Percentiles rank a stretch among this genome's conserved stretches.
phyloP scores from a whole-genome alignment of 352 stramenopile species.

The Vaucheria bursata region DNA sequence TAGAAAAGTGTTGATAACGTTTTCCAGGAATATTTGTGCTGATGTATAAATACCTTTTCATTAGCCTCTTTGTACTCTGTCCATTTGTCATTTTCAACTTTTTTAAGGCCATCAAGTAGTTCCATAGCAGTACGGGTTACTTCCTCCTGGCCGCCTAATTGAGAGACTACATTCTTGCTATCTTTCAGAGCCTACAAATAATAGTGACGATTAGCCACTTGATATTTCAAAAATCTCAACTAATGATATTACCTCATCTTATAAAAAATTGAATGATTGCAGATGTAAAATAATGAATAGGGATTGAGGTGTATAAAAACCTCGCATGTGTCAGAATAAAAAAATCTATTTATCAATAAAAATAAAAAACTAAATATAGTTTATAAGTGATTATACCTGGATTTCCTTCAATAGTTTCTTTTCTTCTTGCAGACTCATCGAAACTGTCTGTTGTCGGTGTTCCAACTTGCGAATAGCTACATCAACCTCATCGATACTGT shows the following conservation, averaged over 20 bases:
- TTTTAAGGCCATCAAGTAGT: conserved; percentile 76
- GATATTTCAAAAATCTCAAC: too few relatives aligned
- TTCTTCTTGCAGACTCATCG: conserved; percentile 88
- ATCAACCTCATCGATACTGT: conserved; percentile 70
- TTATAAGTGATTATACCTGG: too few relatives aligned
- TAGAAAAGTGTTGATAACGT: too few relatives aligned
- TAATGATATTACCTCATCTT: too few relatives aligned
- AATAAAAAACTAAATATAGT: too few relatives aligned
- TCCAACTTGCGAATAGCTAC: conserved; percentile 74
- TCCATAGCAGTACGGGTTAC: conserved; percentile 56
- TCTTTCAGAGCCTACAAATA: conserved; percentile 57
- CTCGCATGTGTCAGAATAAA: too few relatives aligned
- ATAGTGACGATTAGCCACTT: too few relatives aligned
- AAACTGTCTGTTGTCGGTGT: conserved; percentile 78
- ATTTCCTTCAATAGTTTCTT: conserved; percentile 96
- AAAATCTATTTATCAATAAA: too few relatives aligned
- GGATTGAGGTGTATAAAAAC: too few relatives aligned
- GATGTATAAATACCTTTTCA: conserved; percentile 8
- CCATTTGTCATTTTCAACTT: conserved; percentile 72
- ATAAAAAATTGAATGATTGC: too few relatives aligned
- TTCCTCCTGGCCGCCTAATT: conserved; percentile 67
- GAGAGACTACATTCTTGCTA: conserved; percentile 74
- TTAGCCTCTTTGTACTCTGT: conserved; percentile 8
- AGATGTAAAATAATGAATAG: too few relatives aligned
- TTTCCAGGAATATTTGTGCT: too few relatives aligned